Evolutionary conservation across 2,329 filamentous ascomycete genomes (phyloP).

Genomic region (Clarireedia paspali): DNA sequence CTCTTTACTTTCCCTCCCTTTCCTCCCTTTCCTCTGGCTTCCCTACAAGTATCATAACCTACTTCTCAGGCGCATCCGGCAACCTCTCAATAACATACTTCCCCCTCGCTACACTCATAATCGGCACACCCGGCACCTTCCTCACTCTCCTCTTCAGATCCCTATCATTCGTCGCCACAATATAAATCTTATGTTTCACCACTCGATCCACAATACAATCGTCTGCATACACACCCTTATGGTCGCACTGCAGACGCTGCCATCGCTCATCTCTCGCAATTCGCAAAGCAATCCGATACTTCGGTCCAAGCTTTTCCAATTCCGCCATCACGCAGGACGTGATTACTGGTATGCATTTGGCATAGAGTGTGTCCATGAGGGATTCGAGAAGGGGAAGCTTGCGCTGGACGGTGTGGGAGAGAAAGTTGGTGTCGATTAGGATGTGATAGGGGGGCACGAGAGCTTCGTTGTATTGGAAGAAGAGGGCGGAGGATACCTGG

Average conservation of each 20-base stretch:
- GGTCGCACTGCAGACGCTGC: constrained; percentile 78
- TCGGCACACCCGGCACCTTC: constrained; percentile 66
- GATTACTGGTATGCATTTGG: constrained; percentile 83
- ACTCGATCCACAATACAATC: constrained; percentile 74
- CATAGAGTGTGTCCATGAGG: constrained; percentile 91
- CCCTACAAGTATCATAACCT: background rate
- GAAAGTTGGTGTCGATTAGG: constrained; percentile 78
- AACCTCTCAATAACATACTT: constrained; percentile 94
- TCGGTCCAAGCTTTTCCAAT: constrained; percentile 79
- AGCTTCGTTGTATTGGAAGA: constrained; percentile 83
- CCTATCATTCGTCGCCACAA: constrained; percentile 70
- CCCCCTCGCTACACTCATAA: constrained; percentile 73
- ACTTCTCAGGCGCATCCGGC: constrained; percentile 67
- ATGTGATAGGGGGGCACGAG: constrained; percentile 70
- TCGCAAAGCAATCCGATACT: constrained; percentile 77
- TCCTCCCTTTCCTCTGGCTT: background rate
- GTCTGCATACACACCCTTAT: constrained; percentile 83
- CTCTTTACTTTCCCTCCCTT: background rate
- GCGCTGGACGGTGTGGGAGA: constrained; percentile 81
- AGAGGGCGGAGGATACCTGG: constrained; percentile 74
- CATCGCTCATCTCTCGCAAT: constrained; percentile 88
- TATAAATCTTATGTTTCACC: constrained; percentile 67
- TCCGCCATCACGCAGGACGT: constrained; percentile 78
- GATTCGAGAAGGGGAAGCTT: constrained; percentile 83
- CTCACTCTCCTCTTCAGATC: constrained; percentile 66